These are phyloP conservation scores for Mortierella claussenii DNA, from an alignment of 192 early-diverging fungal genomes.

Conservation along the genomic window DNA sequence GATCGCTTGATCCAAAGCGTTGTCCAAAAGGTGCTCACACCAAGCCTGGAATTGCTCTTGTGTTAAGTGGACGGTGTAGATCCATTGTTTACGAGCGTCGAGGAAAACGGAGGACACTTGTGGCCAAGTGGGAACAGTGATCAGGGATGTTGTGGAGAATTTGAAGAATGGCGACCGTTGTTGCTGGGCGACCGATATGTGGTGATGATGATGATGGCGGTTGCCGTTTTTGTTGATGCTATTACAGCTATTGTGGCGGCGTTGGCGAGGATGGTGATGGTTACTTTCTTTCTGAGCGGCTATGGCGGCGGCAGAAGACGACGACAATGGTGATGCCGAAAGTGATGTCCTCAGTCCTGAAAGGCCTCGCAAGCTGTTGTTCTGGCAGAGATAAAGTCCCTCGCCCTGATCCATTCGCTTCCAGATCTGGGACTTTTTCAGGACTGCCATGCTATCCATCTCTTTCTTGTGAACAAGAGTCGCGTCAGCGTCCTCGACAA, in stretches of 20 bases:
- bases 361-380: constrained; percentile 2
- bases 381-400: constrained; percentile 4
- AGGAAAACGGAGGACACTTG: constrained; percentile 9
- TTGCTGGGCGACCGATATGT: neutral
- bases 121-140: neutral
- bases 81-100: constrained; percentile 42
- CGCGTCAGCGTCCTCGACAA: neutral
- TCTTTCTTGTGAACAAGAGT: no score
- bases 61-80: constrained; percentile 19
- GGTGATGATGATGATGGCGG: neutral
- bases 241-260: neutral
- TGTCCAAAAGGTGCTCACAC: constrained; percentile 38
- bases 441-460: no score
- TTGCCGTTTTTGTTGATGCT: neutral
- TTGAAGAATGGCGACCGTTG: neutral
- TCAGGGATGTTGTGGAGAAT: neutral
- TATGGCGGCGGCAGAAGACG: neutral
- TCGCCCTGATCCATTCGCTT: constrained; percentile 21
- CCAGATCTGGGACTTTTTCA: constrained; percentile 1
- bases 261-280: neutral
- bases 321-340: neutral
- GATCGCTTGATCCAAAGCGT: constrained; percentile 20
- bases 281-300: neutral
- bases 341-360: constrained; percentile 5
- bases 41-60: constrained; percentile 38